Evolutionary conservation across 208 protist genomes (phyloP).

Genomic region (Leishmania martiniquensis): DNA sequence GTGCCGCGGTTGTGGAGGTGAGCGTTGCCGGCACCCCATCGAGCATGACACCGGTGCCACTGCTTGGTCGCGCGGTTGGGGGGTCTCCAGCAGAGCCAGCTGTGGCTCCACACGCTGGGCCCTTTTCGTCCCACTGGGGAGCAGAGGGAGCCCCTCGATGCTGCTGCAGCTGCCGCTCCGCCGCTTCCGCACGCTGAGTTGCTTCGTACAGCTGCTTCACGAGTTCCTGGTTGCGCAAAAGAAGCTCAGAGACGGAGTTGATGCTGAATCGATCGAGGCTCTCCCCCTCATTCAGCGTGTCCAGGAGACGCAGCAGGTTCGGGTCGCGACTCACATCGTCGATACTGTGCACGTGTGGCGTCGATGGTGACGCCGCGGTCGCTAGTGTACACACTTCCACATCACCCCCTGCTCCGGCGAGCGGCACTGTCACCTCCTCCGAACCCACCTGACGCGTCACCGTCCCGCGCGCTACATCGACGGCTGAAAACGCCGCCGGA

Average conservation of each 20-base stretch:
- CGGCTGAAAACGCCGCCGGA: conserved; percentile 39
- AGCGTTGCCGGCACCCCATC: conserved; percentile 10
- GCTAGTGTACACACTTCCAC: conserved; percentile 2
- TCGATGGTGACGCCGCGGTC: neutral
- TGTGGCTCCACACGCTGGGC: conserved; percentile 9
- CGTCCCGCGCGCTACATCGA: conserved; percentile 32
- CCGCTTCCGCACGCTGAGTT: conserved; percentile 46
- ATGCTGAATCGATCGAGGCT: conserved; percentile 64
- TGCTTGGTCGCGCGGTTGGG: neutral
- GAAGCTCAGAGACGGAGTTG: conserved; percentile 66
- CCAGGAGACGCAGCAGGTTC: conserved; percentile 47
- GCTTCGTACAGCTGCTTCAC: conserved; percentile 65
- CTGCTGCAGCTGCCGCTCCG: conserved; percentile 13
- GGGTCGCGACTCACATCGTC: conserved; percentile 35
- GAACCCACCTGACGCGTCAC: conserved; percentile 22
- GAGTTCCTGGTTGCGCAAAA: conserved; percentile 81
- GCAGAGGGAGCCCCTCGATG: neutral
- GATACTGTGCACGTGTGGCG: conserved; percentile 3
- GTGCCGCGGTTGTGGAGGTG: conserved; percentile 3
- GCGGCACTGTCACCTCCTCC: conserved; percentile 17
- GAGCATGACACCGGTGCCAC: neutral
- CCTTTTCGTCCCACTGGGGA: conserved; percentile 19
- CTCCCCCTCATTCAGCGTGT: conserved; percentile 63
- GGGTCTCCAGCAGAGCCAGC: neutral
- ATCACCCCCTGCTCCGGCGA: conserved; percentile 1